These are phyloP conservation scores for Vaucheria bursata DNA, from an alignment of 352 stramenopile species.

Conservation along the genomic window DNA sequence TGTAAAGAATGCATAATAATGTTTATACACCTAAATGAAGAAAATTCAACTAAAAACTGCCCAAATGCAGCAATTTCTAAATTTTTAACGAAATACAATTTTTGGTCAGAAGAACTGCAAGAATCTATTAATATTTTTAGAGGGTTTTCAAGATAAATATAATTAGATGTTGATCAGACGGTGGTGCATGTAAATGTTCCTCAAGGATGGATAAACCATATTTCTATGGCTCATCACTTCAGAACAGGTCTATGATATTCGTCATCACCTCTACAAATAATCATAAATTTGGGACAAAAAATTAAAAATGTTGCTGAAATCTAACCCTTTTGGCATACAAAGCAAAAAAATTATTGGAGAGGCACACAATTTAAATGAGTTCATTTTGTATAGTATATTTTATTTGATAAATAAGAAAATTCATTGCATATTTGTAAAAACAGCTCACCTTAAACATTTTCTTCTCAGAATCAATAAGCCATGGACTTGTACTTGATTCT, in stretches of 20 bases:
- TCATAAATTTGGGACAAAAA: neutral
- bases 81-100: too few species aligned
- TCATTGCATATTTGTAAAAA: neutral
- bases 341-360: neutral
- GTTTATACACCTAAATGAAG: too few species aligned
- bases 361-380: neutral
- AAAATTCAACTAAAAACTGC: too few species aligned
- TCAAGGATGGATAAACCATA: neutral
- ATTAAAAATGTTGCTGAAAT: neutral
- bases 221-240: slow-evolving; percentile 1
- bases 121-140: too few species aligned
- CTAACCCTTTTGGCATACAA: neutral
- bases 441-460: neutral
- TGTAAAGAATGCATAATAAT: too few species aligned
- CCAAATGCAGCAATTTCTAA: too few species aligned
- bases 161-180: slow-evolving; percentile 11
- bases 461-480: neutral
- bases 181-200: slow-evolving; percentile 10
- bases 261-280: slow-evolving; percentile 5
- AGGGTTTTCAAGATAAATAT: too few species aligned
- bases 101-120: too few species aligned
- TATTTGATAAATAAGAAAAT: neutral
- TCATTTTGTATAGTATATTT: neutral
- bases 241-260: slow-evolving; percentile 16
- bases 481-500: neutral